A percentile compares a stretch with the other conserved stretches of the same genome.
Evolutionary conservation across 2,329 filamentous ascomycete genomes (phyloP).

Genomic region (Alternaria longipes): DNA sequence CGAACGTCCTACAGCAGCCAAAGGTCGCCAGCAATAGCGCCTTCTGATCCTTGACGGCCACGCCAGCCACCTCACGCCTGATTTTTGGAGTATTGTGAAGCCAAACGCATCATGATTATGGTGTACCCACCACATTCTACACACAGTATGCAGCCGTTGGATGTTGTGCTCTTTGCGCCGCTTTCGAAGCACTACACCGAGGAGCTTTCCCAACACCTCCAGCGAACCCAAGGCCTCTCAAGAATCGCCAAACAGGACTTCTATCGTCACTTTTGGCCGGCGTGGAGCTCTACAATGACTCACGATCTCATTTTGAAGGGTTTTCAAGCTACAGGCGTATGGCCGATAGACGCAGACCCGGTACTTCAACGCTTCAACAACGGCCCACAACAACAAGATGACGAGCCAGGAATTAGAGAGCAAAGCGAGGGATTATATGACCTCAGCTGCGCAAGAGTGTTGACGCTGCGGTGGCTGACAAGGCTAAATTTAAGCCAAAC

Average conservation of each 20-base stretch:
- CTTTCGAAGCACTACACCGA: not conserved
- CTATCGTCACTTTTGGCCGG: not conserved
- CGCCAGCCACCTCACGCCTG: not conserved
- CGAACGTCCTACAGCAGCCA: not conserved
- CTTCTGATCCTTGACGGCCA: not conserved
- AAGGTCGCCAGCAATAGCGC: not conserved
- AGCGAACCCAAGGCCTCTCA: not conserved
- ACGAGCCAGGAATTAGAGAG: not conserved
- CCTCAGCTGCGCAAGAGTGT: not conserved
- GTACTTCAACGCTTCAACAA: slow-evolving; percentile 1
- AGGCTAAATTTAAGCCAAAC: not conserved
- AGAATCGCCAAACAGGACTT: not conserved
- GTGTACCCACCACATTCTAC: not conserved
- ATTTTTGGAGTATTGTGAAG: not conserved
- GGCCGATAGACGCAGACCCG: not conserved
- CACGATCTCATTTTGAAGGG: not conserved
- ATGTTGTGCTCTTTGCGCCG: not conserved
- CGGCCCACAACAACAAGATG: not conserved
- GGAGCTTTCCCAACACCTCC: not conserved
- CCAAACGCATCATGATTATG: not conserved
- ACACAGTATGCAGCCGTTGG: not conserved
- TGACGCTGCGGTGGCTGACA: not conserved
- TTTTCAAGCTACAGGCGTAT: not conserved
- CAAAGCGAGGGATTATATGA: not conserved
- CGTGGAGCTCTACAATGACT: not conserved